Percentiles rank a stretch among this genome's conserved stretches.
Conservation (phyloP, 2,329 filamentous ascomycete genomes). For the Cladosporium halotolerans region DNA sequence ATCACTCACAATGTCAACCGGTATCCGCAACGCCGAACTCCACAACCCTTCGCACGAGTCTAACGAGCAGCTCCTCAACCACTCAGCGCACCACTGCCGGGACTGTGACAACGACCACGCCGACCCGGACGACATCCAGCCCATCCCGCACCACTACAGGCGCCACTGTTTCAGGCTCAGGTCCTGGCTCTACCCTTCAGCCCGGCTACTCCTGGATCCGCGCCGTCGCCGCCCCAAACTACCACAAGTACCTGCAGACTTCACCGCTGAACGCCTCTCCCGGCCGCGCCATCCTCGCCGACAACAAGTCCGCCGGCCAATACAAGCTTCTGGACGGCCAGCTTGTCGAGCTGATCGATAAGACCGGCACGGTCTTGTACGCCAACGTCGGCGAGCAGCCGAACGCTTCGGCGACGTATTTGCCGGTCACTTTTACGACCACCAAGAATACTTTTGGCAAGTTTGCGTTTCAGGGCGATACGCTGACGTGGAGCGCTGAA, state of each 20-base stretch:
- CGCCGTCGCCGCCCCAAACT: slow-evolving; percentile 52
- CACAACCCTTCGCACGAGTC: slow-evolving; percentile 9
- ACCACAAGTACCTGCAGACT: slow-evolving; percentile 37
- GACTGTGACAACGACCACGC: slow-evolving; percentile 10
- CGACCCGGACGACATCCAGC: slow-evolving; percentile 16
- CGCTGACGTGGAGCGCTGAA: slow-evolving; percentile 48
- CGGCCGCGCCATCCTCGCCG: slow-evolving; percentile 47
- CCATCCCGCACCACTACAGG: slow-evolving; percentile 12
- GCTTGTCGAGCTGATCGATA: slow-evolving; percentile 46
- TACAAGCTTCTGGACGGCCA: slow-evolving; percentile 52
- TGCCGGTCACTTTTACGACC: slow-evolving; percentile 47
- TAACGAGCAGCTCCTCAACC: slow-evolving; percentile 8
- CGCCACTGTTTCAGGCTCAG: slow-evolving; percentile 25
- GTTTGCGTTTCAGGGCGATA: slow-evolving; percentile 54
- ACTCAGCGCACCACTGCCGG: slow-evolving; percentile 2
- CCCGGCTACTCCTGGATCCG: slow-evolving; percentile 53
- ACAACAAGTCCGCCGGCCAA: slow-evolving; percentile 51
- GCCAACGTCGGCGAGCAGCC: slow-evolving; percentile 42
- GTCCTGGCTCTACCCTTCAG: slow-evolving; percentile 43
- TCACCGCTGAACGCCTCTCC: slow-evolving; percentile 31
- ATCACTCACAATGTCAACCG: slow-evolving; percentile 32
- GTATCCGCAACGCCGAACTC: neutral
- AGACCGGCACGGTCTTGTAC: slow-evolving; percentile 35
- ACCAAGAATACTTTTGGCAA: slow-evolving; percentile 50
- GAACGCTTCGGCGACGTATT: slow-evolving; percentile 42